Base-by-base conservation (phyloP, 1,284 basidiomycete genomes). In the Prillingera fragicola region DNA sequence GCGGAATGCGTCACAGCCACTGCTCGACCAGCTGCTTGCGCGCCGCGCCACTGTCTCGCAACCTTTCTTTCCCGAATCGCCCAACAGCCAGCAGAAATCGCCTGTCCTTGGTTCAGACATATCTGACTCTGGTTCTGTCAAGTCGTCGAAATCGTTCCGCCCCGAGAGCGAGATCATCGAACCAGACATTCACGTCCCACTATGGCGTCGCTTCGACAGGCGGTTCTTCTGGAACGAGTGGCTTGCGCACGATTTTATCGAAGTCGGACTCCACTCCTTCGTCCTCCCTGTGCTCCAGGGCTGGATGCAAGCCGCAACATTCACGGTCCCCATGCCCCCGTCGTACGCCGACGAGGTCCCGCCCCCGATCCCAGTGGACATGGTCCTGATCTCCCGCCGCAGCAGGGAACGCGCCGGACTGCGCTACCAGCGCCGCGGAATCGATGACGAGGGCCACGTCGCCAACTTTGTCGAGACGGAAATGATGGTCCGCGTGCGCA, bases 211-310 rank as follows among this genome's bases (percentile, higher is more conserved):
- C 4, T 72, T 69, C 5, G 75, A 78, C 45, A 57, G 65, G 4
- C 62, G 75, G 0, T 78, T 77, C 62, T 77, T 74, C 63, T 77
- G 75, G 69, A 78, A 78, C 61, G 72, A 74, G 59, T 70, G 48
- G 40, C 48, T 69, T 24, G 35, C 65, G 37, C 59, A 63, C 41
- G 65, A 67, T 39, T 65, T 71, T 44, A 60, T 69, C 45, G 62
- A 67, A 24, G 51, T 50, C 8, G 73, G 73, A 2, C 72, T 88
- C 10, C 85, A 92, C 67, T 75, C 81, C 2, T 92, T 84, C 60
- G 78, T 92, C 37, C 73, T 92, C 2, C 88, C 88, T 0, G 77
- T 94, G 39, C 85, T 90, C 79, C 89, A 95, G 73, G 90, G 89
- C 3, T 91, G 83, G 71, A 84, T 83, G 50, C 86, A 90, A 61